Conservation (phyloP, 805 yeast species). For the Pichia membranifaciens region DNA sequence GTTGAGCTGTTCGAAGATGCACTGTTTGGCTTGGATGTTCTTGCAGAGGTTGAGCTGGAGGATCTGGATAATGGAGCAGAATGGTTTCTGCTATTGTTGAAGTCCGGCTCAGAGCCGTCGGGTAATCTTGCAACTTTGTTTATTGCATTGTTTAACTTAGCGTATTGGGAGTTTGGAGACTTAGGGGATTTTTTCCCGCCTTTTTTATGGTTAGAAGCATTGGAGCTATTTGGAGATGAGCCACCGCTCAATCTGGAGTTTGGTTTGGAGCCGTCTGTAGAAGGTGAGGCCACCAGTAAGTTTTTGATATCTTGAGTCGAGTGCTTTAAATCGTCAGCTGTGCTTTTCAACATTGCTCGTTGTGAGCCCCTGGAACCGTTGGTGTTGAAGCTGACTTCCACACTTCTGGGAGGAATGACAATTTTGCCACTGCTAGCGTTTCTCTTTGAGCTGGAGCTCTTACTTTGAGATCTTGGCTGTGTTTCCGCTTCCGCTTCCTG, state of each 20-base stretch:
- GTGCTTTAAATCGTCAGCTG: slow-evolving; percentile 18
- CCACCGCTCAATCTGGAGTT: slow-evolving; percentile 7
- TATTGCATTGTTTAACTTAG: slow-evolving; percentile 4
- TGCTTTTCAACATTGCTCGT: slow-evolving; percentile 14
- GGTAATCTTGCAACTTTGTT: slow-evolving; percentile 10
- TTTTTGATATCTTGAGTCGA: slow-evolving; percentile 21
- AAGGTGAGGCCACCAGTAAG: slow-evolving; percentile 14
- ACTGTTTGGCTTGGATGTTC: slow-evolving; percentile 11
- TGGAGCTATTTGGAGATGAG: slow-evolving; percentile 1
- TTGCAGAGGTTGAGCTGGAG: slow-evolving; percentile 6
- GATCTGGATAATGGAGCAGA: slow-evolving; percentile 15
- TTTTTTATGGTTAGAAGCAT: slow-evolving; percentile 13
- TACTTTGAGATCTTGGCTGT: slow-evolving; percentile 29
- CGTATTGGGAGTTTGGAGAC: not conserved
- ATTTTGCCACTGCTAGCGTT: slow-evolving; percentile 29
- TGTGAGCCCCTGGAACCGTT: slow-evolving; percentile 2
- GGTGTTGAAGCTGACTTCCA: slow-evolving; percentile 17
- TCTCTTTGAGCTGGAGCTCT: slow-evolving; percentile 38
- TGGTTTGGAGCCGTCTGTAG: slow-evolving; percentile 19
- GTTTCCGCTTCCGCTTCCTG: no score
- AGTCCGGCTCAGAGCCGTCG: slow-evolving; percentile 15
- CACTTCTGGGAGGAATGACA: slow-evolving; percentile 29
- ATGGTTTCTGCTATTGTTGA: slow-evolving; percentile 8
- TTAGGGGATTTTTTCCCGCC: not conserved
- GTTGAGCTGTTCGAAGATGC: slow-evolving; percentile 12